Evolutionary conservation across 192 early-diverging fungal species (phyloP).

Genomic region (Podila clonocystis): DNA sequence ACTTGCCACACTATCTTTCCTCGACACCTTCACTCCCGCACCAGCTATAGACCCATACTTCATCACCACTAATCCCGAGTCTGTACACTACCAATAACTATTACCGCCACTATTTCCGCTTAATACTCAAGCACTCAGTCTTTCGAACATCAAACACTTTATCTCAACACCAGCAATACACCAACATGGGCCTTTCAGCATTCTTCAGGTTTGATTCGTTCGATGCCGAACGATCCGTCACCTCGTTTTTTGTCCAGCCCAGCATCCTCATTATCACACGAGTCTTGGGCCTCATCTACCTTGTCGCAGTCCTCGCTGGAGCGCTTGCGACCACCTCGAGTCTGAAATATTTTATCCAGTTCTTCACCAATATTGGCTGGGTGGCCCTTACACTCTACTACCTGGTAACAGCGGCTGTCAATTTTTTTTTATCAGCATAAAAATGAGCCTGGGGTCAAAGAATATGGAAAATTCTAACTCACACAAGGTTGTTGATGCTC

Average conservation of each 20-base stretch:
- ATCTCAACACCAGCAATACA: too few relatives aligned
- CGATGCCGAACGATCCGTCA: conserved; percentile 4
- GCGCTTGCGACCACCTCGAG: conserved; percentile 8
- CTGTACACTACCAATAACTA: neutral
- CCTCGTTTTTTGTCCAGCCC: conserved; percentile 4
- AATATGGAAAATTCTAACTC: too few relatives aligned
- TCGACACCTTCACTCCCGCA: neutral
- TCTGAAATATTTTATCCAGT: conserved; percentile 14
- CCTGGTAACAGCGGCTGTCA: neutral
- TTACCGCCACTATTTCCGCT: neutral
- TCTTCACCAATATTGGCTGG: conserved; percentile 16
- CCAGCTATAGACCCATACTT: neutral
- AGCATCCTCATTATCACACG: conserved; percentile 6
- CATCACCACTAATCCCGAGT: too few relatives aligned
- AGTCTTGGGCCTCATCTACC: conserved; percentile 5
- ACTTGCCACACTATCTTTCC: neutral
- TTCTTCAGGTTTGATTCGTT: conserved; percentile 7
- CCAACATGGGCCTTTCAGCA: neutral
- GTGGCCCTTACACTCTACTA: conserved; percentile 10
- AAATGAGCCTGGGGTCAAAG: neutral
- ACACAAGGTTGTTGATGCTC: neutral
- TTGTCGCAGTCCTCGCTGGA: conserved; percentile 7
- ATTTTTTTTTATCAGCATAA: neutral
- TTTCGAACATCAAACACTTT: too few relatives aligned
- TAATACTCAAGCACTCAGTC: neutral